Conservation (phyloP, 768 basidiomycete species). For the Suillus lakei region DNA sequence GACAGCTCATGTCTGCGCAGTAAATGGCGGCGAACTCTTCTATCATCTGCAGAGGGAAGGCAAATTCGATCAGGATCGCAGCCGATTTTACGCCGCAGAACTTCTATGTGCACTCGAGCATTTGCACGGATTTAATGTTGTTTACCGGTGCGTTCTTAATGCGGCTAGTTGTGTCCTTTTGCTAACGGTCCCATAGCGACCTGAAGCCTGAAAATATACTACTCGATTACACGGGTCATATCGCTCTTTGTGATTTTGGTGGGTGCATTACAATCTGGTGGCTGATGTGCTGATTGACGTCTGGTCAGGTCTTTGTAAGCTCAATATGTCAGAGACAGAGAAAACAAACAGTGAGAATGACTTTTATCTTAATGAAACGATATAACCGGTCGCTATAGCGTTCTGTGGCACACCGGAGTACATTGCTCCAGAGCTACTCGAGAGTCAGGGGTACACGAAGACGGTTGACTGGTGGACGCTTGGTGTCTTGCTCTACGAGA, state of each 20-base stretch:
- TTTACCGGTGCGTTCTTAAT: conserved; percentile 75
- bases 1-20: conserved; percentile 39
- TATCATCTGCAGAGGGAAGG: conserved; percentile 97
- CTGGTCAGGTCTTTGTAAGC: conserved; percentile 75
- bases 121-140: conserved; percentile 96
- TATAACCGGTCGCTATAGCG: conserved; percentile 47
- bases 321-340: conserved; percentile 97
- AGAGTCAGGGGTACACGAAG: conserved; percentile 96
- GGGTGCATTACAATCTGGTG: conserved; percentile 12
- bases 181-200: conserved; percentile 56
- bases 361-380: not conserved
- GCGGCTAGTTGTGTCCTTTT: not conserved
- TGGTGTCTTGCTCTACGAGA: conserved; percentile 95
- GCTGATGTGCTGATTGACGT: conserved; percentile 11
- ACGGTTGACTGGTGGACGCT: conserved; percentile 99
- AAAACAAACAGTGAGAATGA: conserved; percentile 88
- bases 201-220: conserved; percentile 98
- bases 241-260: conserved; percentile 97
- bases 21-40: conserved; percentile 97
- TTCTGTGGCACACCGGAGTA: conserved; percentile 99
- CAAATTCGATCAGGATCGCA: conserved; percentile 91
- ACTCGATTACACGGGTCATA: conserved; percentile 96
- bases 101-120: conserved; percentile 94
- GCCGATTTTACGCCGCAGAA: conserved; percentile 98
- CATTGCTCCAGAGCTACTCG: conserved; percentile 95